Percentiles rank a stretch among this genome's conserved stretches.
These are phyloP conservation scores for Blastobotrys illinoisensis DNA, from an alignment of 1,139 yeast genomes.

Conservation along the genomic window DNA sequence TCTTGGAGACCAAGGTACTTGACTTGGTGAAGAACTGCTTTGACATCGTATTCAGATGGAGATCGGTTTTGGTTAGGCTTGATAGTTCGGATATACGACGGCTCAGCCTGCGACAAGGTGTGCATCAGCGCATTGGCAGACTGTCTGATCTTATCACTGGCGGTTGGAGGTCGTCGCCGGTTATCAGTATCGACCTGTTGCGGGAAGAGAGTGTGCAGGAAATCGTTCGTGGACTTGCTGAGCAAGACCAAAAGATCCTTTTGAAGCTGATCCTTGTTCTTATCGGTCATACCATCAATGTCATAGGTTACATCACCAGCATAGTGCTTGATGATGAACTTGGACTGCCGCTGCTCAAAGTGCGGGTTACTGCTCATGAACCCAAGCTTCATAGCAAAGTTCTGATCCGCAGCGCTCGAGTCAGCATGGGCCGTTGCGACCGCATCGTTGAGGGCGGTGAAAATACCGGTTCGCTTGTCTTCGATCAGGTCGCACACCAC, in stretches of 20 bases:
- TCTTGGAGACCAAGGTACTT: conserved; percentile 95
- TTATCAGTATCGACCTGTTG: conserved; percentile 60
- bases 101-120: conserved; percentile 82
- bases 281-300: conserved; percentile 87
- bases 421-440: conserved; percentile 99
- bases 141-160: conserved; percentile 87
- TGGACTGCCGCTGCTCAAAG: conserved; percentile 82
- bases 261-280: conserved; percentile 90
- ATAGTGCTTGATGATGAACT: conserved; percentile 89
- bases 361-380: conserved; percentile 79
- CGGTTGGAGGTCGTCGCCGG: conserved; percentile 79
- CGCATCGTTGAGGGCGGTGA: conserved; percentile 95
- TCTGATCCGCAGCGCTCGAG: conserved; percentile 93
- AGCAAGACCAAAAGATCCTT: conserved; percentile 81
- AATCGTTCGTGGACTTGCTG: conserved; percentile 62
- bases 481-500: conserved; percentile 97
- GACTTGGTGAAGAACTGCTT: conserved; percentile 90
- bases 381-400: conserved; percentile 87
- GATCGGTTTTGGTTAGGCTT: conserved; percentile 94
- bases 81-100: conserved; percentile 95
- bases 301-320: conserved; percentile 98
- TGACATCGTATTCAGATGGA: conserved; percentile 83
- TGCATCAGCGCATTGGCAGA: conserved; percentile 90
- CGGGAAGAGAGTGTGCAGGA: conserved; percentile 69
- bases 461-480: conserved; percentile 88